Base-by-base conservation (phyloP, 2,329 filamentous ascomycete genomes). In the Aureobasidium sp. region DNA sequence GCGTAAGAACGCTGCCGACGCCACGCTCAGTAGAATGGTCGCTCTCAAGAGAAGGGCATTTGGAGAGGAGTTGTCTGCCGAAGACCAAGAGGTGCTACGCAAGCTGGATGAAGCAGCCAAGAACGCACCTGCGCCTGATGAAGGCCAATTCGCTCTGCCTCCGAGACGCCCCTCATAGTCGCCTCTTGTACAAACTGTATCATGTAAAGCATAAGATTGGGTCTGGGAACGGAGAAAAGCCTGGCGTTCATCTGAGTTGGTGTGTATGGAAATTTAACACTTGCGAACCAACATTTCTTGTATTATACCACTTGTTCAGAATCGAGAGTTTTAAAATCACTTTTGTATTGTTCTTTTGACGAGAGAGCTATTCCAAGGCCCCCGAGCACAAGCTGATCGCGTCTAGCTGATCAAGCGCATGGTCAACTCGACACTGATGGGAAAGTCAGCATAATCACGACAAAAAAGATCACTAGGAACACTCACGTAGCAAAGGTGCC, bases 401-500 rank as follows among this genome's bases (percentile, higher is more conserved):
- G 39, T 39, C 42, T 55, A 62, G 44, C 51, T 62, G 25, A 62
- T 62, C 41, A 62, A 11, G 31, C 61, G 49, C 61, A 62, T 62
- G 3, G 61, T 62, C 61, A 62, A 56, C 11, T 62, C 61, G 22
- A 62, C 61, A 25, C 49, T 62, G 14, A 14, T 7, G 15, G 1
- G 9, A n/a, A 17, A n/a, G 45, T 60, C 39, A 60, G 57, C 25
- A 49, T 51, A 22, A 7, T 1, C 39, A 17, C 11, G 17, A 15
- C 20, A 2, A n/a, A 3, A 3, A 22, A 31, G 51, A 29, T 5
- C 39, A 36, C 5, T 6, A 42, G 31, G 15, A 41, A 51, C 3
- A 74, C 74, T 73, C 64, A 83, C 68, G 94, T 91, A 34, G 90
- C 91, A 81, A 99, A 99, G 1, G 94, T 99, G n/a, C 93, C 93